Conservation (phyloP, 2,329 filamentous ascomycete species). For the Sporothrix pseudoabietina region DNA sequence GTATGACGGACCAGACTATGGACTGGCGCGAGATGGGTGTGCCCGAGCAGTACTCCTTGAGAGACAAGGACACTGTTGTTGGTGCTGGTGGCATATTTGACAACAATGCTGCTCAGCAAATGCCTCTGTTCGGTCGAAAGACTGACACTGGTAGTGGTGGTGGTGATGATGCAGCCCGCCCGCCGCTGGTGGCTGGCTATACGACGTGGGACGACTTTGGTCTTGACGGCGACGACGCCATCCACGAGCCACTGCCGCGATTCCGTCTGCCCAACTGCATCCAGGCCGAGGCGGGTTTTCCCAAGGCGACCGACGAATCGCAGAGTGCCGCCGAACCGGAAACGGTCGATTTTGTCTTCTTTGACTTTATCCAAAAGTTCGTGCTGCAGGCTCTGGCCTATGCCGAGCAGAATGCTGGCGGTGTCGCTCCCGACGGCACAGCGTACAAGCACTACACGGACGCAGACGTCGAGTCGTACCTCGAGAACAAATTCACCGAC, state of each 20-base stretch:
- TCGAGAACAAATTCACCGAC: constrained; percentile 58
- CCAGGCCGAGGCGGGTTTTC: constrained; percentile 67
- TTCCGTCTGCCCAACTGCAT: constrained; percentile 84
- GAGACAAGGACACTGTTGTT: constrained; percentile 34
- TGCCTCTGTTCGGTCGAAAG: constrained; percentile 2
- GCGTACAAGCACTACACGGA: constrained; percentile 51
- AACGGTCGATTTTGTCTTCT: constrained; percentile 83
- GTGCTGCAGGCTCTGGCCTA: constrained; percentile 68
- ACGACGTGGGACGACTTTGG: constrained; percentile 86
- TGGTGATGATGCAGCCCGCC: constrained; percentile 39
- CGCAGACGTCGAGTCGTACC: constrained; percentile 54
- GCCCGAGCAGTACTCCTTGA: constrained; percentile 49
- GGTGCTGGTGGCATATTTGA: background rate
- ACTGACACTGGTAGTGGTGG: constrained; percentile 36
- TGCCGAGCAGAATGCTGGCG: constrained; percentile 53
- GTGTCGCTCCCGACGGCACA: constrained; percentile 36
- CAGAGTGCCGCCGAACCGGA: constrained; percentile 55
- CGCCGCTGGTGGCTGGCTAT: constrained; percentile 68
- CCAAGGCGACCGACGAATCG: constrained; percentile 38
- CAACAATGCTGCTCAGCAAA: constrained; percentile 1
- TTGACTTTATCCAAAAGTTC: constrained; percentile 87
- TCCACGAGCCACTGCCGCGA: constrained; percentile 74
- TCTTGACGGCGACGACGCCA: constrained; percentile 83
- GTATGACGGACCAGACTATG: constrained; percentile 32
- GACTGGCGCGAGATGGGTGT: constrained; percentile 53